Conservation (phyloP, 805 yeast species). For the Hanseniaspora occidentalis region DNA sequence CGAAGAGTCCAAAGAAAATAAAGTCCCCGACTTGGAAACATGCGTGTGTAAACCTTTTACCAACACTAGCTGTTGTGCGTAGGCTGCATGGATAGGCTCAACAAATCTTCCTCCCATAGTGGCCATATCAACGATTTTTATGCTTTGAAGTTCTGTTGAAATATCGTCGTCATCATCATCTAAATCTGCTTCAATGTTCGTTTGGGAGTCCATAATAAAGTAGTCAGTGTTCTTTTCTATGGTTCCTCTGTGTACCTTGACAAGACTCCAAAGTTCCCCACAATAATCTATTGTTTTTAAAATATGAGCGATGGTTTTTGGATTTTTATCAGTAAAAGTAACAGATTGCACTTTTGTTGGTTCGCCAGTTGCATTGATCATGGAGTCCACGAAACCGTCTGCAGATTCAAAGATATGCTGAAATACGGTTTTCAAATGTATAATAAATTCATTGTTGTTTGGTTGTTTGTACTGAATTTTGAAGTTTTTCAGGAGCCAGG, state of each 20-base stretch:
- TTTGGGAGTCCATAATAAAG: constrained; percentile 35
- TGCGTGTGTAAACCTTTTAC: constrained; percentile 49
- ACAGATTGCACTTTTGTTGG: constrained; percentile 13
- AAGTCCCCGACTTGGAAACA: constrained; percentile 49
- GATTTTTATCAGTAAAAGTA: constrained; percentile 1
- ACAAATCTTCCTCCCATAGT: constrained; percentile 57
- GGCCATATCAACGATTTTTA: neutral
- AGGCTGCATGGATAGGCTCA: constrained; percentile 37
- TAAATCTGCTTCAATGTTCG: neutral
- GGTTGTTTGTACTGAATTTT: constrained; percentile 20
- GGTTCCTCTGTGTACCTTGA: constrained; percentile 51
- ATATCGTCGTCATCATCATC: no score
- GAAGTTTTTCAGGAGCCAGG: constrained; percentile 36
- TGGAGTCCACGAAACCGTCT: constrained; percentile 39
- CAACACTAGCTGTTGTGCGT: constrained; percentile 58
- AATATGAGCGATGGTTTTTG: constrained; percentile 34
- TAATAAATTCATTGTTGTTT: constrained; percentile 25
- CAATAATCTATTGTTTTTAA: constrained; percentile 48
- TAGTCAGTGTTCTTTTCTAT: constrained; percentile 36
- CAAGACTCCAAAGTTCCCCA: constrained; percentile 41
- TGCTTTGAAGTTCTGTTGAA: neutral
- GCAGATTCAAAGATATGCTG: constrained; percentile 39
- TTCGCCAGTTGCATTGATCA: constrained; percentile 18
- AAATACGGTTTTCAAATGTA: constrained; percentile 44
- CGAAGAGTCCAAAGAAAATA: constrained; percentile 24